Percentiles rank a stretch among this genome's conserved stretches.
Evolutionary conservation across 1,284 basidiomycete species (phyloP).

Genomic region (Volvariella volvacea): DNA sequence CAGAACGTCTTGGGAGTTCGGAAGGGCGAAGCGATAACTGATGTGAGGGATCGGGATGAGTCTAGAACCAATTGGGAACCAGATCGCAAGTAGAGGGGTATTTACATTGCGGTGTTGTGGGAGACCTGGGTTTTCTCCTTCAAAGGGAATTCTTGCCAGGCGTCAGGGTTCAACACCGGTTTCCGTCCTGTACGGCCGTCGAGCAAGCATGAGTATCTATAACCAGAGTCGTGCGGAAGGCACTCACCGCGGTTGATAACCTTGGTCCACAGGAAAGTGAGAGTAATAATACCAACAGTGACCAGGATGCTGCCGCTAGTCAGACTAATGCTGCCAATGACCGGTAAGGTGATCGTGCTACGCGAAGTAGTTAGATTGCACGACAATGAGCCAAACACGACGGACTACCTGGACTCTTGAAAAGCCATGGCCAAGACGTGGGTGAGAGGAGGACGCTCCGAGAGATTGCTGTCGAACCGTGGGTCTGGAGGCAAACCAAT

Average conservation of each 20-base stretch:
- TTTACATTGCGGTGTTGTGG: constrained; percentile 92
- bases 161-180: constrained; percentile 66
- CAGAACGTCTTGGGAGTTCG: constrained; percentile 66
- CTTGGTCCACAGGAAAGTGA: too few relatives aligned
- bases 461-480: too few relatives aligned
- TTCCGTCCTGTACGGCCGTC: constrained; percentile 36
- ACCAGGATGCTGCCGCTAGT: constrained; percentile 31
- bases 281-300: constrained; percentile 20
- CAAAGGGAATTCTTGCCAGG: constrained; percentile 82
- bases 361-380: too few relatives aligned
- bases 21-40: constrained; percentile 90
- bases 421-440: too few relatives aligned
- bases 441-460: too few relatives aligned
- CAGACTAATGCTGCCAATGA: constrained; percentile 12
- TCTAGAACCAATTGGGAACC: too few relatives aligned
- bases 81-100: constrained; percentile 7
- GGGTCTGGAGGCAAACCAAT: constrained; percentile 38
- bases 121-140: constrained; percentile 80
- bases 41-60: constrained; percentile 9
- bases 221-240: too few relatives aligned
- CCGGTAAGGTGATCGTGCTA: too few relatives aligned
- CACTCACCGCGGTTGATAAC: too few relatives aligned
- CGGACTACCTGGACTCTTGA: too few relatives aligned
- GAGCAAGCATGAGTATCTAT: neutral
- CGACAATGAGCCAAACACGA: too few relatives aligned